These are phyloP conservation scores for Microdochium bolleyi DNA, from an alignment of 2,329 filamentous ascomycete genomes.

Conservation along the genomic window DNA sequence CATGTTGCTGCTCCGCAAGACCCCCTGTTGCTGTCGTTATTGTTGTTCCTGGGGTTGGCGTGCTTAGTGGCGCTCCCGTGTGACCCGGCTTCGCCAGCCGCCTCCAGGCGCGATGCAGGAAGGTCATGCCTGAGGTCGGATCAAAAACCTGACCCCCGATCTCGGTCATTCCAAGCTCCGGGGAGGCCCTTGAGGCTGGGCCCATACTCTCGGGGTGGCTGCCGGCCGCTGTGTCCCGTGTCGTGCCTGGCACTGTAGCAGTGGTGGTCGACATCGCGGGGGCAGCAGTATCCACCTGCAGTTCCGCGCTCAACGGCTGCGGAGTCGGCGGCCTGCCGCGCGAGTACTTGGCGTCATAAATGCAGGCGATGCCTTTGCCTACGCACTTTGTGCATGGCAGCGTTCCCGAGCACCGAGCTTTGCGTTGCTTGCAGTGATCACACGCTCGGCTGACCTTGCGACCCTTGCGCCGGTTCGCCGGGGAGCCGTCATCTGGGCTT, in stretches of 20 bases:
- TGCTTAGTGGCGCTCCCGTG: not conserved
- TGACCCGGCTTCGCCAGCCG: slow-evolving; percentile 30
- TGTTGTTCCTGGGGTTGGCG: not conserved
- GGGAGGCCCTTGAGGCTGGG: slow-evolving; percentile 22
- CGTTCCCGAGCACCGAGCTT: slow-evolving; percentile 4
- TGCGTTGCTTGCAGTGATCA: not conserved
- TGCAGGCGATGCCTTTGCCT: slow-evolving; percentile 14
- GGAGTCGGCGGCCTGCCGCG: slow-evolving; percentile 24
- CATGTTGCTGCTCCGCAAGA: slow-evolving; percentile 29
- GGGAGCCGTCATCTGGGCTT: not conserved
- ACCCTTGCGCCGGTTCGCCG: slow-evolving; percentile 10
- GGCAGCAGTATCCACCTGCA: not conserved
- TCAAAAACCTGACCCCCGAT: slow-evolving; percentile 45
- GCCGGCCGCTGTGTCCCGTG: not conserved
- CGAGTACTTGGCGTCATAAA: slow-evolving; percentile 22
- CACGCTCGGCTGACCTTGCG: slow-evolving; percentile 19
- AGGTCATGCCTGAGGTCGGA: slow-evolving; percentile 41
- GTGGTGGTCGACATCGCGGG: not conserved
- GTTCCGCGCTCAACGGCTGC: slow-evolving; percentile 10
- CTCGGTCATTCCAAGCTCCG: slow-evolving; percentile 36
- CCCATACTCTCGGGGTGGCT: not conserved
- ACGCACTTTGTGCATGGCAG: slow-evolving; percentile 23
- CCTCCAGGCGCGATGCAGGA: slow-evolving; percentile 43
- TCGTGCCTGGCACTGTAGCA: not conserved
- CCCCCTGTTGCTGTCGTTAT: slow-evolving; percentile 19